Evolutionary conservation across 257 asterid genomes (phyloP), one percentile per base, ranked within the genome.

Genomic region (Gardenia jasminoides): DNA sequence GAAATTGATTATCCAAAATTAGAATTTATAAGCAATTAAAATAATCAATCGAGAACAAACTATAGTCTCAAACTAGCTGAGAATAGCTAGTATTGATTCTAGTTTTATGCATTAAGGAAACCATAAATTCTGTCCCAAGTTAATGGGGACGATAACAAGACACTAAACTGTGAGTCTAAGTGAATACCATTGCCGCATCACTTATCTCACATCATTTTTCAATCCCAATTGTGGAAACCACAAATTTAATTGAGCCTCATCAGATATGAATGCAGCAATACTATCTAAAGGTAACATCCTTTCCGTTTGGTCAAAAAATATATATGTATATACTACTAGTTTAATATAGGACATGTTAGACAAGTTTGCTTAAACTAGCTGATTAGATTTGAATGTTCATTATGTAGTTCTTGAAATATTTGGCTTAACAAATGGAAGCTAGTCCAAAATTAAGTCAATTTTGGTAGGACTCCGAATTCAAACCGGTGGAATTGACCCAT

Each of bases 381-480:
- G 41, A 36, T 43, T 44, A 24, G 58, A 26, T 70, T 46, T 71
- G 58, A 70, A 70, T 12, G 19, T 19, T 12, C 41, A 64, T 13
- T 28, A 12, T 12, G 68, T 12, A 64, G 10, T 30, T 30, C 36
- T 24, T 12, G 20, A 44, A 70, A 43, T 26, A 15, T 70, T 43
- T n/a, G 20, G 43, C 26, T 13, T 12, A 3, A 43, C 76, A 71
- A 71, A 71, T 47, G 13, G 62, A 5, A 43, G 43, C 62, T 46
- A 71, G 62, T 71, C 62, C 61, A 15, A 26, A 41, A 30, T 16
- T 28, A 50, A 47, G 80, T 76, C 80, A 66, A 76, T 65, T 64
- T 67, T 52, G 81, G 76, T 78, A 61, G 81, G 75, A 52, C 65
- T 52, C 24, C 66, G 70, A 46, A 71, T 80, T 70, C 67, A 69